Base-by-base conservation (phyloP, 345 rosid species). In the Cochlearia excelsa region DNA sequence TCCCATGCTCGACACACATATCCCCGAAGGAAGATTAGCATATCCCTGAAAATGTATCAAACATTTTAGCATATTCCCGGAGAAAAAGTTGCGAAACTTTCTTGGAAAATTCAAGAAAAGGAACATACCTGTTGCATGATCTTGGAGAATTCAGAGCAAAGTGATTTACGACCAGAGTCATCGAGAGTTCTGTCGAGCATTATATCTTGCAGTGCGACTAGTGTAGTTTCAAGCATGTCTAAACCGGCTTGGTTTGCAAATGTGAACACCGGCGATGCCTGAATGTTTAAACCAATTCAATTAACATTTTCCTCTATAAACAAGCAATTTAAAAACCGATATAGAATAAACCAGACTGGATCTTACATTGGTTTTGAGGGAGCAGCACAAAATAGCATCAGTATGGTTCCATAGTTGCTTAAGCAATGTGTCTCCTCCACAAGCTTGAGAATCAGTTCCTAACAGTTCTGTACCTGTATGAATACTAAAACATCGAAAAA, bases 241-340 rank as follows among this genome's bases (percentile, higher is more conserved):
- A 94, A 83, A 50, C 99, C 99, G 0, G 96, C 99, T 67, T 94
- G 97, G 75, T 94, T 94, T 7, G 96, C 97, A 42, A 94, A 94
- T 66, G 80, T 81, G 78, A 94, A 88, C 57, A 90, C 89, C 0
- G 97, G 96, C 38, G 67, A 71, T 1, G 95, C 74, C 99, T 94
- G 82, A 77, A 83, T 51, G 31, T 37, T 4, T 6, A 3, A 33
- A 33, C 35, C 3, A 33, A 33, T 33, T 3, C 35, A 33, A 5
- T 2, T 33, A 33, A 0, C 4, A 33, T 3, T 33, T 33, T 5
- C 35, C 5, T 5, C 35, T 0, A 33, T 16, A 16, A 16, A 16
- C 23, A 16, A 16, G 23, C 23, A 16, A 0, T 16, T 16, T 16
- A 16, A 16, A 79, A 8, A 48, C 30, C 23, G 55, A 7, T 34